A percentile compares a stretch with the other conserved stretches of the same genome.
phyloP scores from a whole-genome alignment of 2,329 filamentous ascomycete species.

The Aspergillus luchuensis region DNA sequence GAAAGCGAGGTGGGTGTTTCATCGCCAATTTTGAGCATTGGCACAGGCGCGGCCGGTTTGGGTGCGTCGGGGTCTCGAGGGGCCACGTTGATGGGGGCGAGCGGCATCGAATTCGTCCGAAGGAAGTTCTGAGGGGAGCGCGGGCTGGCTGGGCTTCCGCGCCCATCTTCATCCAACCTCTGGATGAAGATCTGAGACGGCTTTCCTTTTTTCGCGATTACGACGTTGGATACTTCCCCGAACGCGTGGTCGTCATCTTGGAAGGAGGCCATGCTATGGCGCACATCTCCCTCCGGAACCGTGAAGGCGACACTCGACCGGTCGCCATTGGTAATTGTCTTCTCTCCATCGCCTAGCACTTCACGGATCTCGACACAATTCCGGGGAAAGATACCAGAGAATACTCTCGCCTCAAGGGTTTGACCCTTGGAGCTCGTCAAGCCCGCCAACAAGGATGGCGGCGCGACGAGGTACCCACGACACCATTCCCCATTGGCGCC shows the following conservation, averaged over 20 bases:
- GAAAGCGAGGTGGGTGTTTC: slow-evolving; percentile 87
- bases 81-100: slow-evolving; percentile 34
- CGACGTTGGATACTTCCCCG: slow-evolving; percentile 36
- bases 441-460: slow-evolving; percentile 87
- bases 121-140: slow-evolving; percentile 32
- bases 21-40: slow-evolving; percentile 96
- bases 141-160: slow-evolving; percentile 33
- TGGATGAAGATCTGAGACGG: slow-evolving; percentile 44
- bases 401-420: slow-evolving; percentile 91
- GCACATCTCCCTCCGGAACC: slow-evolving; percentile 30
- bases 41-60: slow-evolving; percentile 87
- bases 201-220: slow-evolving; percentile 43
- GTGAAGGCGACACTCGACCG: slow-evolving; percentile 39
- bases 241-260: slow-evolving; percentile 28
- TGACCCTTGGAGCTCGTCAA: slow-evolving; percentile 89
- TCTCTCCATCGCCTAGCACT: slow-evolving; percentile 72
- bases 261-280: slow-evolving; percentile 32
- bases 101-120: slow-evolving; percentile 34
- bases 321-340: slow-evolving; percentile 37
- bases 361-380: slow-evolving; percentile 95
- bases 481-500: slow-evolving; percentile 84
- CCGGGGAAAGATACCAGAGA: slow-evolving; percentile 95
- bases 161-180: slow-evolving; percentile 38
- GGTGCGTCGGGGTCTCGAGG: slow-evolving; percentile 62
- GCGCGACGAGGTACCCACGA: slow-evolving; percentile 91